Evolutionary conservation across 2,329 filamentous ascomycete species (phyloP).

Genomic region (Neofusicoccum cordaticola): DNA sequence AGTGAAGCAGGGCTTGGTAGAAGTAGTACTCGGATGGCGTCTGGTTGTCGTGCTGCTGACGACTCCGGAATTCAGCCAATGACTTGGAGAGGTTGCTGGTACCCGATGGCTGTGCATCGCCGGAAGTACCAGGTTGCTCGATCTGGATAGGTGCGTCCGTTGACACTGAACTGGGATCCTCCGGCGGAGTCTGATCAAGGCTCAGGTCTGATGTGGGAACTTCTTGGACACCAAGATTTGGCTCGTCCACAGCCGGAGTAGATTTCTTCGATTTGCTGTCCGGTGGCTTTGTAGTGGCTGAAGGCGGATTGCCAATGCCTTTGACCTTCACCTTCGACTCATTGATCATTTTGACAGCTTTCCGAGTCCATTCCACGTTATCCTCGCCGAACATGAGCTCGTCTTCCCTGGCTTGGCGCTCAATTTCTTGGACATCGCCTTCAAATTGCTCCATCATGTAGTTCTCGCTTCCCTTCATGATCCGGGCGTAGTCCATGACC

Average conservation of each 20-base stretch:
- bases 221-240: background rate
- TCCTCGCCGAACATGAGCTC: conserved; percentile 90
- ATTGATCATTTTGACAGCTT: conserved; percentile 71
- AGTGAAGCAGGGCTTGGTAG: conserved; percentile 81
- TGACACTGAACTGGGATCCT: background rate
- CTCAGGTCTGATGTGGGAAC: background rate
- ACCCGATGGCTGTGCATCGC: background rate
- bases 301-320: conserved; percentile 65
- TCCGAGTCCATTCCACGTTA: conserved; percentile 79
- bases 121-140: background rate
- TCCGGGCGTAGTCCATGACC: conserved; percentile 87
- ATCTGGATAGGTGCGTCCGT: background rate
- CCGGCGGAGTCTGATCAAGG: background rate
- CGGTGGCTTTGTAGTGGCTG: conserved; percentile 49
- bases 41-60: conserved; percentile 43
- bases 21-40: conserved; percentile 69
- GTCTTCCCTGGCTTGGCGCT: conserved; percentile 79
- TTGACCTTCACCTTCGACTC: conserved; percentile 73
- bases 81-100: conserved; percentile 16
- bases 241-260: conserved; percentile 23
- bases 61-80: conserved; percentile 9
- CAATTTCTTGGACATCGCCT: conserved; percentile 70
- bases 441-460: conserved; percentile 85
- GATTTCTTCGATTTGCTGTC: conserved; percentile 48
- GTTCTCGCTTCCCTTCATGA: conserved; percentile 89